phyloP scores from a whole-genome alignment of 2,329 filamentous ascomycete species.

The Ophiostoma triangulosporum region DNA sequence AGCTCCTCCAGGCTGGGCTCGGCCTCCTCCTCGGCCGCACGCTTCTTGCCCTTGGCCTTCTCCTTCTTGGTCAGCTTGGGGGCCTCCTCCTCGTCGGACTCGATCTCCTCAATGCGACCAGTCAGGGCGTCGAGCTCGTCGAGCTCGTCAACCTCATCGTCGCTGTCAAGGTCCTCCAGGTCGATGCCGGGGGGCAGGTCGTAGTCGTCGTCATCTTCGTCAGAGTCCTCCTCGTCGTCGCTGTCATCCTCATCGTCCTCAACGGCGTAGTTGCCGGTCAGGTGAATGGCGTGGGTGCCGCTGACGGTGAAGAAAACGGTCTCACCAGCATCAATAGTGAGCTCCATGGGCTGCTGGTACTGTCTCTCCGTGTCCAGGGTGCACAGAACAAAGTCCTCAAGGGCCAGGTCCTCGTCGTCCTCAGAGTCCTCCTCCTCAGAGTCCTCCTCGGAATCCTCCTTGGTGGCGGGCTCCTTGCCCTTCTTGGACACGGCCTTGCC shows the following conservation, averaged over 20 bases:
- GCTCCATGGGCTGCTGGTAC: constrained; percentile 90
- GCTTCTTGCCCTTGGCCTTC: constrained; percentile 66
- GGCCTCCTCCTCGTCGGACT: constrained; percentile 61
- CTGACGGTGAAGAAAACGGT: constrained; percentile 82
- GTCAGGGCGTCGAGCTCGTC: constrained; percentile 60
- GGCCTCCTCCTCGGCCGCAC: constrained; percentile 62
- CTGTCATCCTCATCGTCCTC: constrained; percentile 52
- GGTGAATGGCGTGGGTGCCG: constrained; percentile 78
- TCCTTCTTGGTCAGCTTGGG: constrained; percentile 38
- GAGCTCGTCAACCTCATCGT: constrained; percentile 62
- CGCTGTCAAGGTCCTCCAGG: constrained; percentile 57
- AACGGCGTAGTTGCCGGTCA: constrained; percentile 94
- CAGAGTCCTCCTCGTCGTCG: constrained; percentile 47
- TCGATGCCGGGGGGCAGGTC: constrained; percentile 70
- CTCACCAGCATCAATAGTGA: constrained; percentile 81
- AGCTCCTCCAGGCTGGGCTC: constrained; percentile 66
- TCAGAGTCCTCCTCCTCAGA: constrained; percentile 32
- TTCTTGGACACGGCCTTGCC: constrained; percentile 16
- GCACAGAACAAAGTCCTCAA: constrained; percentile 89
- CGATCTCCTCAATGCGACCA: constrained; percentile 64
- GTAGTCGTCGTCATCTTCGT: constrained; percentile 52
- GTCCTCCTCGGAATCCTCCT: constrained; percentile 12
- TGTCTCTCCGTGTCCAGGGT: constrained; percentile 41
- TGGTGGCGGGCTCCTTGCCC: constrained; percentile 14
- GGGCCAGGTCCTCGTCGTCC: constrained; percentile 48